Base-by-base conservation (phyloP, 306 rosid species). In the Boehmeria nivea region DNA sequence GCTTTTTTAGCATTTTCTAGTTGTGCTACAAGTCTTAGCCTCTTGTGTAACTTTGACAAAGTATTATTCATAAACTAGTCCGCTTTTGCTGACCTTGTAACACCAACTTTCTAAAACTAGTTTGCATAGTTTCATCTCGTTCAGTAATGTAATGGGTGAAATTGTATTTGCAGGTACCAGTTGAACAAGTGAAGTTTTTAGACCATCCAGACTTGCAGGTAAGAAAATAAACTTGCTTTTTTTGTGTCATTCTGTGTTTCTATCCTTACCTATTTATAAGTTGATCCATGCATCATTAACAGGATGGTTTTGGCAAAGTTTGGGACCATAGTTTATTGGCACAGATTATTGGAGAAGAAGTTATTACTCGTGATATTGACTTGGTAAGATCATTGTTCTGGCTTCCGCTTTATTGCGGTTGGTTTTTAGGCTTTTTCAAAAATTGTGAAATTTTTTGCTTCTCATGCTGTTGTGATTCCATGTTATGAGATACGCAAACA, bases 151-250 rank as follows among this genome's bases (percentile, higher is more conserved):
- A n/a, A n/a, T n/a, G n/a, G n/a, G 10, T 48, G 44, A 39, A 64
- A 68, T 49, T 52, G 17, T 61, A 58, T 57, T 25, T 68, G 18
- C 74, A 84, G 96, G 76, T 84, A 72, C 87, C 93, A 0, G 73
- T 54, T 78, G 79, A 82, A 72, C 82, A 67, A 65, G 80, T 87
- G 76, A 82, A 69, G 76, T 58, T 65, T 73, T 21, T 91, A 69
- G 84, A 91, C 76, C 95, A 87, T 75, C 91, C 93, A 38, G 81
- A 84, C 66, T 46, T 91, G 61, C 95, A 91, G 93, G 98, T 91
- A 78, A 37, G 53, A 38, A 57, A 54, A 3, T 22, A 54, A 60
- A 38, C 65, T 44, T 20, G 28, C 2, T 70, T 36, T 33, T 8
- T 14, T 9, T 23, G 13, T 14, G 12, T 25, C 36, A 22, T 17